phyloP scores from a whole-genome alignment of 2,329 filamentous ascomycete genomes.

The Dryadomyces sulphureus region DNA sequence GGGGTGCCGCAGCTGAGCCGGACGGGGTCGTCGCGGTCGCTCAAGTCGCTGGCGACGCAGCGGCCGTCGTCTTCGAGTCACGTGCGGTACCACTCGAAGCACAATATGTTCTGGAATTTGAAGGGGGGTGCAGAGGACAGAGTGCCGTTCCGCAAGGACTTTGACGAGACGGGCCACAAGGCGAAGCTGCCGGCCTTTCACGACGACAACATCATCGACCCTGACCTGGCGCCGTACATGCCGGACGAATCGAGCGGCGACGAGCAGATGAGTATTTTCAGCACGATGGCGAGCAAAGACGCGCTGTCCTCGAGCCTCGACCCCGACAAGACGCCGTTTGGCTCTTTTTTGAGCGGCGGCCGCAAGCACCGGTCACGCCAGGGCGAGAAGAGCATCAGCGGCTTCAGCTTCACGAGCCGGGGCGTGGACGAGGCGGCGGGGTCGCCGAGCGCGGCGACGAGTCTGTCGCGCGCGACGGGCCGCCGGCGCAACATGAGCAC shows the following conservation, averaged over 20 bases:
- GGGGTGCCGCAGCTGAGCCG: slow-evolving; percentile 69
- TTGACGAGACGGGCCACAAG: slow-evolving; percentile 50
- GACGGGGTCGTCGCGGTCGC: slow-evolving; percentile 85
- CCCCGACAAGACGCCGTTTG: slow-evolving; percentile 58
- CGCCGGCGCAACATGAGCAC: slow-evolving; percentile 74
- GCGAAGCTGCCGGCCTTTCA: slow-evolving; percentile 79
- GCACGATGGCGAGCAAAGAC: slow-evolving; percentile 53
- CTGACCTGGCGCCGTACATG: slow-evolving; percentile 86
- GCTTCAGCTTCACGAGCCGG: slow-evolving; percentile 53
- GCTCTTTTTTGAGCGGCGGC: slow-evolving; percentile 55
- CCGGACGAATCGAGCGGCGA: slow-evolving; percentile 92
- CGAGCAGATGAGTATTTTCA: slow-evolving; percentile 78
- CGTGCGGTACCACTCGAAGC: slow-evolving; percentile 74
- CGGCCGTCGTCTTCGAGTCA: slow-evolving; percentile 68
- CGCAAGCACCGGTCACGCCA: slow-evolving; percentile 57
- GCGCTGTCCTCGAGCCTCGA: slow-evolving; percentile 53
- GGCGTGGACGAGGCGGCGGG: slow-evolving; percentile 51
- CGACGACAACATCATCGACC: slow-evolving; percentile 96
- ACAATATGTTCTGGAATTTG: slow-evolving; percentile 65
- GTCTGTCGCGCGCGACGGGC: slow-evolving; percentile 41
- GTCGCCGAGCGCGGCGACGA: slow-evolving; percentile 40
- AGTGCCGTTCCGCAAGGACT: slow-evolving; percentile 70
- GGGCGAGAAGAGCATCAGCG: slow-evolving; percentile 63
- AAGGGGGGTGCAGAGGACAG: slow-evolving; percentile 62
- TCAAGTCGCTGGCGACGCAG: slow-evolving; percentile 55